A percentile compares a stretch with the other conserved stretches of the same genome.
Conservation (phyloP, 75 land plant genomes). For the Cryptomeria japonica region DNA sequence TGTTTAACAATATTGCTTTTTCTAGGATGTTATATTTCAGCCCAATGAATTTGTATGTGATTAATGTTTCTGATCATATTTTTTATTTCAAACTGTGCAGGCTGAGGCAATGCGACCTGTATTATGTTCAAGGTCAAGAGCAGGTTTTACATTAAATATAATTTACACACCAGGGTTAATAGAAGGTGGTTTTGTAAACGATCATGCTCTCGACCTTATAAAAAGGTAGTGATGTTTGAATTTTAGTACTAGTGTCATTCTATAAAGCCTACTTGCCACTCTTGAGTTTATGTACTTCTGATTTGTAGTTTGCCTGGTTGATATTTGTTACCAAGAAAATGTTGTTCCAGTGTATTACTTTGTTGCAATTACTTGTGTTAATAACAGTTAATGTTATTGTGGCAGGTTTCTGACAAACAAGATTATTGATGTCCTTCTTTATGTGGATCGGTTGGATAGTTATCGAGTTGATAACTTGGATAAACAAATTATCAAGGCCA, state of each 20-base stretch:
- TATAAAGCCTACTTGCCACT: background rate
- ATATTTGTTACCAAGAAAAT: background rate
- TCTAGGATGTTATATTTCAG: background rate
- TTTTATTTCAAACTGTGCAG: slow-evolving; percentile 31
- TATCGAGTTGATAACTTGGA: slow-evolving; percentile 94
- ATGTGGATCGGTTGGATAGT: slow-evolving; percentile 92
- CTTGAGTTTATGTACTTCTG: background rate
- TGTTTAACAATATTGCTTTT: background rate
- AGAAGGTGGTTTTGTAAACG: slow-evolving; percentile 91
- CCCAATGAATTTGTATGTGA: background rate
- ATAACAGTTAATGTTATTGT: background rate
- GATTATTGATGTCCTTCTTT: slow-evolving; percentile 90
- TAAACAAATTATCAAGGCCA: slow-evolving; percentile 79
- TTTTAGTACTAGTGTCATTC: background rate
- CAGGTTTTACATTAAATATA: slow-evolving; percentile 91
- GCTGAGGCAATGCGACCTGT: slow-evolving; percentile 81
- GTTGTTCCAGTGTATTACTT: background rate
- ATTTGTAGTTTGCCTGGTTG: background rate
- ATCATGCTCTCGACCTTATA: slow-evolving; percentile 78
- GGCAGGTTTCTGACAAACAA: slow-evolving; percentile 91
- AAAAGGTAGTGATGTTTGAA: slow-evolving; percentile 56
- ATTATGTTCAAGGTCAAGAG: slow-evolving; percentile 75
- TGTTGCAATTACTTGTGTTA: background rate
- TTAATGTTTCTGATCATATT: background rate
- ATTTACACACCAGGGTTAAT: slow-evolving; percentile 94